Evolutionary conservation across 2,329 filamentous ascomycete genomes (phyloP), one percentile per base, ranked within the genome.

Genomic region (Aschersonia sp.): DNA sequence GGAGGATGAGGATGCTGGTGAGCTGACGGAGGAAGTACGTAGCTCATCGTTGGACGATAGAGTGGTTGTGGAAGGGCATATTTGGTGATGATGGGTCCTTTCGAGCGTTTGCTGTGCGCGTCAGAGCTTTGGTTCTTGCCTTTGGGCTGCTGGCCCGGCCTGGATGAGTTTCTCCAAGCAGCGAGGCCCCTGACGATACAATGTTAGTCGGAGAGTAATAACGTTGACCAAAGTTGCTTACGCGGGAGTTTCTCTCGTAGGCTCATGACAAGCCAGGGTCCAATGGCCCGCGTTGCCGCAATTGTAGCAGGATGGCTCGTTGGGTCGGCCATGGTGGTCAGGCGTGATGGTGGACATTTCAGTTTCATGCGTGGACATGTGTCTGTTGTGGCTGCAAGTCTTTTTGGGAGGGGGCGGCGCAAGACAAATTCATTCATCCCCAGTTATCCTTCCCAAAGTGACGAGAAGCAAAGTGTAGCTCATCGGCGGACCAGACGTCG

Each of bases 251-350:
- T 62, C 59, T 51, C 71, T 62, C 30, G 69, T 72, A 29, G 70
- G 67, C 50, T 75, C 69, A 5, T 72, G 74, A 55, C 74, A 78
- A 45, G 71, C 72, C 47, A 75, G 61, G 9, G 71, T 63, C 65
- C 72, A 77, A 56, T 78, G 75, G 4, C 71, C 70, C 31, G 61
- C 59, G 45, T 60, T 58, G 47, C 73, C 72, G 54, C 75, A 78
- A 55, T 76, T 77, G 58, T 75, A 77, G 58, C 75, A 78, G 52
- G 66, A 59, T 45, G 64, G 55, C 49, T 67, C 63, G 44, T 65
- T 61, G 31, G 62, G 51, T 30, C 56, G 62, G 50, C 58, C 54
- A 40, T 50, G 47, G 45, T 61, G 56, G 50, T 56, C 56, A 47
- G 58, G 51, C 45, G 55, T 50, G 47, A 61, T 48, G 40, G 59